Conservation (phyloP, 768 basidiomycete genomes). For the Xerocomus brunneocitrinus region DNA sequence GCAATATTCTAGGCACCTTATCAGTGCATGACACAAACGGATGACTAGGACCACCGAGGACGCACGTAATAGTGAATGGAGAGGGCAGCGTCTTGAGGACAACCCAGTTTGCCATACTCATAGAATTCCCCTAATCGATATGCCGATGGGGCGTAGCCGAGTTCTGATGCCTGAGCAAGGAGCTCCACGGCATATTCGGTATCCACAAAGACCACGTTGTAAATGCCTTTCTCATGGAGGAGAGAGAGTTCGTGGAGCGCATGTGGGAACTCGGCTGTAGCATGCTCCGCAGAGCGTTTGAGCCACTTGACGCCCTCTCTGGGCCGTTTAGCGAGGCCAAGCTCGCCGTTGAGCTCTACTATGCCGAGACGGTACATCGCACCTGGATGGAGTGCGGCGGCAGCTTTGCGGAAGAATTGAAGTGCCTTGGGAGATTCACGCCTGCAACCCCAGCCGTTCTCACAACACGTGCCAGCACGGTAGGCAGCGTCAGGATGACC, state of each 20-base stretch:
- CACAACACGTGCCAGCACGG: constrained; percentile 94
- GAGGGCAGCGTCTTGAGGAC: constrained; percentile 93
- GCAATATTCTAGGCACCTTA: constrained; percentile 77
- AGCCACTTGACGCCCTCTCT: constrained; percentile 99
- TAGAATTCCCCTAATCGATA: constrained; percentile 97
- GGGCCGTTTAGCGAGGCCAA: constrained; percentile 78
- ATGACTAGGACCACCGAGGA: constrained; percentile 14
- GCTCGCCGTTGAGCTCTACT: constrained; percentile 93
- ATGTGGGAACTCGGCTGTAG: constrained; percentile 93
- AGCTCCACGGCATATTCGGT: constrained; percentile 93
- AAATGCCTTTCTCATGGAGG: constrained; percentile 94
- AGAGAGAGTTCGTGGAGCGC: constrained; percentile 92
- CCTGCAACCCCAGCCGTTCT: constrained; percentile 98
- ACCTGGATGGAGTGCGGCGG: constrained; percentile 85
- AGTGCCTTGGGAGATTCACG: constrained; percentile 89
- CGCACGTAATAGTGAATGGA: constrained; percentile 98
- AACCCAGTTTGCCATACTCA: constrained; percentile 98
- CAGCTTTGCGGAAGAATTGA: constrained; percentile 91
- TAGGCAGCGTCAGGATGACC: constrained; percentile 94
- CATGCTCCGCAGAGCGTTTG: constrained; percentile 92
- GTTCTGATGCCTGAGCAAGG: constrained; percentile 90
- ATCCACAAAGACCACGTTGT: constrained; percentile 96
- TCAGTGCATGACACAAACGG: constrained; percentile 12
- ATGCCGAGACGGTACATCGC: constrained; percentile 97
- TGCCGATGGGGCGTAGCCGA: constrained; percentile 95